Evolutionary conservation across 768 basidiomycete species (phyloP), one percentile per base, ranked within the genome.

Genomic region (Boletus tylopilopsis): DNA sequence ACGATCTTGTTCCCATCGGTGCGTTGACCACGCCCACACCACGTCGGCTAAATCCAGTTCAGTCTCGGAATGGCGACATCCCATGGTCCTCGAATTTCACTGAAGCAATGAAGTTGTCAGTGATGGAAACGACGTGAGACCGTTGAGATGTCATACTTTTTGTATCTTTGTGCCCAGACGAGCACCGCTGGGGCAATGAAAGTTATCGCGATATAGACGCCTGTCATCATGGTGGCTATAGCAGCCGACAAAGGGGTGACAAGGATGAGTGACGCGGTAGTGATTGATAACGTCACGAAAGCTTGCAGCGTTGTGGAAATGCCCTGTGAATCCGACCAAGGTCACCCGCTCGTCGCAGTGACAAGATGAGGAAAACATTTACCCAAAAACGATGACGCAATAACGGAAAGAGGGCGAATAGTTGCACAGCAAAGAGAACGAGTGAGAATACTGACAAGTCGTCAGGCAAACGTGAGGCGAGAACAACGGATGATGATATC

Each of bases 11-110:
- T 60, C 57, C 55, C 64, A 56, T 63, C 58, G 47, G 54, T 58
- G 50, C 44, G 49, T 45, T 49, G 49, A 42, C 60, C 67, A 66
- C 62, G 62, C 58, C 43, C 34, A 42, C 39, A 42, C n/a, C 49
- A 50, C 33, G n/a, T n/a, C n/a, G 42, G 50, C 50, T 54, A 64
- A 51, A 51, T 57, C 61, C 67, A 79, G 62, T 81, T 80, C 39
- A 84, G 71, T 68, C 80, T 81, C 30, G 90, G 90, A 56, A 84
- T 78, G 24, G 90, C 90, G 23, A 88, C 87, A 65, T 94, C 91
- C 91, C 91, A 94, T 54, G 90, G 87, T 9, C 91, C 91, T 52
- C 87, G 80, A 65, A 94, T 85, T 70, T 91, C 89, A 67, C 90
- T 93, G 62, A n/a, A 46, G 58, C 49, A 44, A 19, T n/a, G 47